Evolutionary conservation across 2,329 filamentous ascomycete species (phyloP).

Genomic region (Clarireedia paspali): DNA sequence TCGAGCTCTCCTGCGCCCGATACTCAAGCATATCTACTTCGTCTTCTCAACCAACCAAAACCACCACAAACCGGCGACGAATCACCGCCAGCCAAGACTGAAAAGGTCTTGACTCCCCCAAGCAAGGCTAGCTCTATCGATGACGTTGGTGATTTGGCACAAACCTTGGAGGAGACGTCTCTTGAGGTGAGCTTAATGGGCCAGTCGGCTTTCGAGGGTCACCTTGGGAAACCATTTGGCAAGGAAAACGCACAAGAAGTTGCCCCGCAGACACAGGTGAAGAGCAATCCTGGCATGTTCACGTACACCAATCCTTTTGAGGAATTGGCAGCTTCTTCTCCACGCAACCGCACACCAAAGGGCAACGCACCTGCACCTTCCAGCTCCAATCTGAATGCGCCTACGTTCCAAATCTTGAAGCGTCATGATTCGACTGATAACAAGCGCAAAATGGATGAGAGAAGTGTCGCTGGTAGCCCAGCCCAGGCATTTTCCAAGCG

Average conservation of each 20-base stretch:
- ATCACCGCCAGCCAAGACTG: constrained; percentile 18
- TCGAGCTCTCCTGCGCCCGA: constrained; percentile 51
- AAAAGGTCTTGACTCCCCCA: constrained; percentile 30
- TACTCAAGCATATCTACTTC: constrained; percentile 79
- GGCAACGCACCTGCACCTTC: constrained; percentile 33
- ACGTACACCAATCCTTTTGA: constrained; percentile 69
- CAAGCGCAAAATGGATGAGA: constrained; percentile 26
- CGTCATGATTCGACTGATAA: constrained; percentile 24
- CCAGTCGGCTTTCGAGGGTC: constrained; percentile 15
- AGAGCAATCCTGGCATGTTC: constrained; percentile 38
- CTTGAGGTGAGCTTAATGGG: constrained; percentile 32
- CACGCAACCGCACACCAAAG: constrained; percentile 49
- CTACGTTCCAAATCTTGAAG: constrained; percentile 29
- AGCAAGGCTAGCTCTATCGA: constrained; percentile 32
- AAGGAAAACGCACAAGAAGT: constrained; percentile 19
- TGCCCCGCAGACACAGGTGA: constrained; percentile 8
- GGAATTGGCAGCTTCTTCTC: constrained; percentile 58
- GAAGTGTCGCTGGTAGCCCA: constrained; percentile 21
- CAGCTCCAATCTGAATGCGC: constrained; percentile 15
- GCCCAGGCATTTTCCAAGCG: constrained; percentile 20
- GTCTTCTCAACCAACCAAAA: constrained; percentile 75
- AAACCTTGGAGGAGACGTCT: constrained; percentile 37
- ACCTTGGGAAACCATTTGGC: constrained; percentile 10
- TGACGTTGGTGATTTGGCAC: constrained; percentile 32
- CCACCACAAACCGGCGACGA: constrained; percentile 46